Evolutionary conservation across 2,329 filamentous ascomycete genomes (phyloP).

Genomic region (Gremmenia infestans): DNA sequence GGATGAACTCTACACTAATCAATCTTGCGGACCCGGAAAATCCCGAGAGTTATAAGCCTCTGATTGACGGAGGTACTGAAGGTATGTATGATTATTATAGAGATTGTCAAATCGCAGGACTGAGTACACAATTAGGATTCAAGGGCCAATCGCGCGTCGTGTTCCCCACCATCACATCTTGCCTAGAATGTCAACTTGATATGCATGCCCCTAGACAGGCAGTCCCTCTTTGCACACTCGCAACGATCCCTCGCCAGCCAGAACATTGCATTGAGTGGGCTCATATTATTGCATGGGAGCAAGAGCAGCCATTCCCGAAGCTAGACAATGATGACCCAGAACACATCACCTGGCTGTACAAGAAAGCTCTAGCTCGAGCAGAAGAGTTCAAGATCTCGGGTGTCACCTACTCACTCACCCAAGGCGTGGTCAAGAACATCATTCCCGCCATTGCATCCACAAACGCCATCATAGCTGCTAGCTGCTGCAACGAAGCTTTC

Average conservation of each 20-base stretch:
- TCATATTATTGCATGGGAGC: conserved; percentile 95
- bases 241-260: conserved; percentile 91
- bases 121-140: conserved; percentile 57
- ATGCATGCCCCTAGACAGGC: conserved; percentile 98
- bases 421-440: conserved; percentile 98
- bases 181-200: conserved; percentile 96
- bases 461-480: conserved; percentile 92
- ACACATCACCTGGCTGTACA: conserved; percentile 95
- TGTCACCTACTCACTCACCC: conserved; percentile 91
- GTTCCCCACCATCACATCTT: conserved; percentile 86
- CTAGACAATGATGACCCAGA: conserved; percentile 96
- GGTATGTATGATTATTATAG: conserved; percentile 40
- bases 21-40: conserved; percentile 82
- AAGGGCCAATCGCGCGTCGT: conserved; percentile 95
- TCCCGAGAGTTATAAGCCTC: conserved; percentile 80
- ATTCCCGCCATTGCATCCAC: conserved; percentile 97
- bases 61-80: conserved; percentile 96
- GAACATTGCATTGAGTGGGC: conserved; percentile 99
- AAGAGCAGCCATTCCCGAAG: conserved; percentile 72
- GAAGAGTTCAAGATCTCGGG: conserved; percentile 85
- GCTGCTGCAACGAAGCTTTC: conserved; percentile 94
- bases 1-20: conserved; percentile 94
- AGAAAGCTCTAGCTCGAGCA: conserved; percentile 75
- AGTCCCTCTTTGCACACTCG: conserved; percentile 92
- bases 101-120: background rate